Evolutionary conservation across 306 rosid species (phyloP), one percentile per base, ranked within the genome.

Genomic region (Pyrus pyrifolia): DNA sequence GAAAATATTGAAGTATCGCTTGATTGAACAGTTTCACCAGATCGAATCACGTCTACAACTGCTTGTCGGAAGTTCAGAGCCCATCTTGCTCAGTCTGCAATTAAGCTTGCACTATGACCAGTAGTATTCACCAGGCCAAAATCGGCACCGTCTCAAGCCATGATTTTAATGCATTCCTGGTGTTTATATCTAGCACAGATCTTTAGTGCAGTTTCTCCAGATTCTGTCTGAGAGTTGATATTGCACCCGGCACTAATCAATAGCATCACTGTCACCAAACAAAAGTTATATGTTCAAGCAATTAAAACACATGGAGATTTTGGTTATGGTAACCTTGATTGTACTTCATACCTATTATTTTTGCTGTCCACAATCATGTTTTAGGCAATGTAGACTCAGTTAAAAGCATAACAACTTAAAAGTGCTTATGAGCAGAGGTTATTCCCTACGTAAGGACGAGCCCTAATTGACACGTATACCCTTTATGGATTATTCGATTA

Each of bases 71-170:
- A 84, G 17, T 73, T 82, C 67, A 73, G 73, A 65, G 71, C 55
- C 95, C 95, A 90, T 75, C 70, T 71, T 68, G 44, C 30, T 19
- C 73, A 72, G 12, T 78, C 81, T 27, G 89, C 86, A 49, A 83
- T 66, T 4, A 89, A 81, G 63, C 85, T 76, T 45, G 85, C 84
- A 23, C 83, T 78, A 13, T 84, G 83, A 67, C 90, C 90, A 22
- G 75, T 67, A 11, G 82, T 71, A 73, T 84, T 84, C 33, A 83
- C 76, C 53, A 84, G 4, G 49, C 95, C 90, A 35, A 90, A 70
- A 81, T 90, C 90, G 59, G 90, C 90, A 70, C 92, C 88, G n/a
- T 84, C 77, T 63, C 89, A 75, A 57, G 87, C 35, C 35, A 31
- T 5, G 6, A 31, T 31, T 31, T 31, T 31, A 31, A 31, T 4